These are phyloP conservation scores for Penicillium sp. DNA, from an alignment of 2,329 filamentous ascomycete genomes.

Conservation along the genomic window DNA sequence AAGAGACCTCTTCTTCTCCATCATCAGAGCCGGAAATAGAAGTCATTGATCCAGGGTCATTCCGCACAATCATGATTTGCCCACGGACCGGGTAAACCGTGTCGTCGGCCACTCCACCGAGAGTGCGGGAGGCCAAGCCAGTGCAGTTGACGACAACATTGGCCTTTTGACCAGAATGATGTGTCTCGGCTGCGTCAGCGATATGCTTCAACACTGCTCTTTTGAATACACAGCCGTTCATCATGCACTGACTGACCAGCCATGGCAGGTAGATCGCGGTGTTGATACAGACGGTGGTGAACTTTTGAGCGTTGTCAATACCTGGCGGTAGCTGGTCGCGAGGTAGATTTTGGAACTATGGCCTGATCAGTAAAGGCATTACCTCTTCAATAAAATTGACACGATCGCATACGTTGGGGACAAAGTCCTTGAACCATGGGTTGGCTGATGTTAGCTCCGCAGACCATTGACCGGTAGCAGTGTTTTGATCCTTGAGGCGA, in stretches of 20 bases:
- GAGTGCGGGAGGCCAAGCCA: conserved; percentile 68
- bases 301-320: conserved; percentile 14
- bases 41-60: conserved; percentile 69
- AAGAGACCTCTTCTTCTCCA: conserved; percentile 67
- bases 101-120: conserved; percentile 78
- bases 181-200: neutral
- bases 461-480: conserved; percentile 3
- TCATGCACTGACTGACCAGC: conserved; percentile 1
- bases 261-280: conserved; percentile 2
- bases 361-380: neutral
- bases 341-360: neutral
- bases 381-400: neutral
- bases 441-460: conserved; percentile 2
- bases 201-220: neutral
- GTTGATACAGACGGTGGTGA: conserved; percentile 32
- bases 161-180: conserved; percentile 37
- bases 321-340: conserved; percentile 1
- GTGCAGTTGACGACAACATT: conserved; percentile 81
- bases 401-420: neutral
- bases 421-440: conserved; percentile 4
- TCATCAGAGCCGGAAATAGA: conserved; percentile 71
- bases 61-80: conserved; percentile 79
- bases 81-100: conserved; percentile 73
- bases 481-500: conserved; percentile 2
- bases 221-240: conserved; percentile 4